Conservation (phyloP, 1,284 basidiomycete species). For the Rhodotorula sp. region DNA sequence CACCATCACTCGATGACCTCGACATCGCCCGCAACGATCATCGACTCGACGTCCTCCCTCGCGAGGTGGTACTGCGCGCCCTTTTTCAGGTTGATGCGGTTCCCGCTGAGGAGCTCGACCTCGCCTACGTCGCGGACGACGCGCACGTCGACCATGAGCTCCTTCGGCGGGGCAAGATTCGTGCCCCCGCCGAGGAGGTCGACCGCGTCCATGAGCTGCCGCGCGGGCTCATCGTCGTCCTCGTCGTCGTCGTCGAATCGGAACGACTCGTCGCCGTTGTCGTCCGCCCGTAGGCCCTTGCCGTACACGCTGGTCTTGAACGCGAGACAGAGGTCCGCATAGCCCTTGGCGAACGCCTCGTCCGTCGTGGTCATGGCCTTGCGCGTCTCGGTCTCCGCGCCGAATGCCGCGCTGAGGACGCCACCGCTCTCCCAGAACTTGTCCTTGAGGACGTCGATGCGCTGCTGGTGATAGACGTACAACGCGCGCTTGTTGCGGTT, state of each 20-base stretch:
- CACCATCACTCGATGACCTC: slow-evolving; percentile 54
- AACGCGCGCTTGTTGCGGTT: slow-evolving; percentile 90
- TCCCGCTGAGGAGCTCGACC: slow-evolving; percentile 79
- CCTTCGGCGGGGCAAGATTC: slow-evolving; percentile 68
- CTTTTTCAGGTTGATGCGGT: slow-evolving; percentile 80
- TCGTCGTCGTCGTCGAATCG: slow-evolving; percentile 53
- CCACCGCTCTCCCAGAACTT: slow-evolving; percentile 93
- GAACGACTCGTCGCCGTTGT: not conserved
- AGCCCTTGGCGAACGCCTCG: slow-evolving; percentile 82
- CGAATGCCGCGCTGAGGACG: slow-evolving; percentile 81
- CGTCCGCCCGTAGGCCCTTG: no score
- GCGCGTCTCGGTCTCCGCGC: slow-evolving; percentile 61
- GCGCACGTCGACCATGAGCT: slow-evolving; percentile 73
- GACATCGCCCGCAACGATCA: slow-evolving; percentile 87
- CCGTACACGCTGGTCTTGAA: slow-evolving; percentile 62
- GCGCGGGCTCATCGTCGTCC: slow-evolving; percentile 42
- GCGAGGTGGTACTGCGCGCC: slow-evolving; percentile 85
- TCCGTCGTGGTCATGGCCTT: slow-evolving; percentile 83
- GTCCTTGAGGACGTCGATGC: slow-evolving; percentile 76
- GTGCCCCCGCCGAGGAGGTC: slow-evolving; percentile 75
- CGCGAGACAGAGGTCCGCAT: slow-evolving; percentile 75
- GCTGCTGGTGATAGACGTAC: slow-evolving; percentile 84
- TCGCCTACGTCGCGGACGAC: slow-evolving; percentile 83
- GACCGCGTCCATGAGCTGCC: slow-evolving; percentile 53
- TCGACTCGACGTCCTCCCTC: slow-evolving; percentile 81